Evolutionary conservation across 495 filamentous ascomycete species (phyloP).

Genomic region (Aspergillus haitiensis): DNA sequence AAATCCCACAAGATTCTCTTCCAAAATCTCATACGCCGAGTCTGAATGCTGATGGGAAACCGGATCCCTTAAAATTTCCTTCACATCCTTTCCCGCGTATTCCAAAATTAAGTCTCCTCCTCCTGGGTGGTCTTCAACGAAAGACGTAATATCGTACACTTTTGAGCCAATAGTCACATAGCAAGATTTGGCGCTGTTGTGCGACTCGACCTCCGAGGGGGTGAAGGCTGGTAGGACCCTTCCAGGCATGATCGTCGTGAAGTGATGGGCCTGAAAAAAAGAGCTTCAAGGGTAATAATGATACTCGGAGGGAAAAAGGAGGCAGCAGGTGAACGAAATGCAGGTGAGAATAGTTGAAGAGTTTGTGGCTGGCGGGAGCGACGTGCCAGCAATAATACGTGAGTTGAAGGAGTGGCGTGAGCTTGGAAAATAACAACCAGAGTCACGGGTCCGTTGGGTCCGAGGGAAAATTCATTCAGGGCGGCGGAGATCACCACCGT

Average conservation of each 20-base stretch:
- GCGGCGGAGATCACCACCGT: slow-evolving; percentile 1
- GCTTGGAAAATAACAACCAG: slow-evolving; percentile 23
- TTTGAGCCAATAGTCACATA: slow-evolving; percentile 88
- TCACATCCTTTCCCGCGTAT: slow-evolving; percentile 85
- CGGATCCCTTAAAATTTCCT: slow-evolving; percentile 78
- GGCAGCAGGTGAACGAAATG: slow-evolving; percentile 15
- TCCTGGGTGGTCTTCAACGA: slow-evolving; percentile 85
- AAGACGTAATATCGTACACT: slow-evolving; percentile 93
- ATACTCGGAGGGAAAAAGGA: slow-evolving; percentile 1
- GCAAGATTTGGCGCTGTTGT: slow-evolving; percentile 81
- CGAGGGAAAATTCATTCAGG: slow-evolving; percentile 16
- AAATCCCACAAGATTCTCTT: slow-evolving; percentile 81
- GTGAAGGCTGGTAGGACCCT: slow-evolving; percentile 77
- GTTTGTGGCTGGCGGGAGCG: slow-evolving; percentile 12
- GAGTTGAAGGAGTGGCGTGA: slow-evolving; percentile 29
- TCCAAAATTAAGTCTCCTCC: slow-evolving; percentile 86
- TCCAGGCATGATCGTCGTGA: slow-evolving; percentile 42
- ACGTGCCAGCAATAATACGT: slow-evolving; percentile 21
- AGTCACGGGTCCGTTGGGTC: slow-evolving; percentile 25
- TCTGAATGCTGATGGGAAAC: slow-evolving; percentile 83
- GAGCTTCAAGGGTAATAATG: neutral
- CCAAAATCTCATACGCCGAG: slow-evolving; percentile 88
- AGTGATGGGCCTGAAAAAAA: slow-evolving; percentile 2
- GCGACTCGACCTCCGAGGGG: slow-evolving; percentile 71
- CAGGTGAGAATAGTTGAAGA: slow-evolving; percentile 12